Base-by-base conservation (phyloP, 2,329 filamentous ascomycete species). In the Hirsutella minnesotensis region DNA sequence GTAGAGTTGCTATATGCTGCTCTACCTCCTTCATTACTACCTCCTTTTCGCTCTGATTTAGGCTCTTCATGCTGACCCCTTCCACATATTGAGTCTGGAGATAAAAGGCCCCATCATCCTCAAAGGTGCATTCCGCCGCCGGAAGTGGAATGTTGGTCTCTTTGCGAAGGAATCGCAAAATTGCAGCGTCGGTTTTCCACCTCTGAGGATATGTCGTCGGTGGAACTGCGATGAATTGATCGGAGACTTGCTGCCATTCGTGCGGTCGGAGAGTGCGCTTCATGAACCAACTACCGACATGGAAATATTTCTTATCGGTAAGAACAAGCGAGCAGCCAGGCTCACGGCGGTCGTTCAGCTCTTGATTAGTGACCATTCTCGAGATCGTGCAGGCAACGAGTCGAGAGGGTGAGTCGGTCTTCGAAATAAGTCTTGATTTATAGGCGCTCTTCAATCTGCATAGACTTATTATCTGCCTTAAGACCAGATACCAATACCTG, bases 81-180 rank as follows among this genome's bases (percentile, higher is more conserved):
- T 40, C 29, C 13, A 46, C 40, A 29, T 31, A 35, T 22, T 41
- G 5, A 9, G 39, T 42, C 12, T 35, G 30, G 13, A 43, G 33
- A 30, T 44, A 44, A 15, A 44, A 44, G 24, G 45, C 47, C 5
- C 47, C 44, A 19, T 47, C 45, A n/a, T 49, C 45, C 33, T 49
- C 43, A 8, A 47, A 46, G 1, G 27, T 39, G 41, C 38, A 46
- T 33, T 44, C 27, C 1, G 10, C 4, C 4, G 29, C 43, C 24
- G 44, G 43, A 12, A 49, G 21, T n/a, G 47, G 44, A 18, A 49
- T 44, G 19, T 49, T 43, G 8, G 44, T 49, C 9, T 45, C 18
- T 16, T 43, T 33, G 13, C 36, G 37, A 15, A 49, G 39, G 16
- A 40, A 44, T 19, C 16, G 30, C 10, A 46, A n/a, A 40, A 44